These are phyloP conservation scores for Croton laevigatus DNA, from an alignment of 441 rosid species.

Conservation along the genomic window DNA sequence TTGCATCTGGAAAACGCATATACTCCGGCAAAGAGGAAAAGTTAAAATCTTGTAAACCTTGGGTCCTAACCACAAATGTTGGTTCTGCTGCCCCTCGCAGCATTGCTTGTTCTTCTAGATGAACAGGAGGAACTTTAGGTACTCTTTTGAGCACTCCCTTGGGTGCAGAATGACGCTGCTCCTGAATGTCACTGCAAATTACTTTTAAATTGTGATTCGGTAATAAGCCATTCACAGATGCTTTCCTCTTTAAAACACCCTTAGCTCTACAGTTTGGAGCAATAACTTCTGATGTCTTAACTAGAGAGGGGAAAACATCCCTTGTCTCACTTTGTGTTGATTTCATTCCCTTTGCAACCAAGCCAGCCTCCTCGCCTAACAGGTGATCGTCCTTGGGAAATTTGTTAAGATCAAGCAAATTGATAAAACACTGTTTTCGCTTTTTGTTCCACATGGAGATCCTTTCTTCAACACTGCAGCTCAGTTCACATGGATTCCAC, in stretches of 20 bases:
- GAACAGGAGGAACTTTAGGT: conserved; percentile 39
- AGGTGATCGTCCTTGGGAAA: conserved; percentile 43
- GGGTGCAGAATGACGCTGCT: conserved; percentile 35
- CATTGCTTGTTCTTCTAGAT: conserved; percentile 27
- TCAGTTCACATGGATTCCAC: conserved; percentile 42
- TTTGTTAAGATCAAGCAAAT: conserved; percentile 55
- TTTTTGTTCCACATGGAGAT: conserved; percentile 44
- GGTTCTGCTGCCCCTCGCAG: conserved; percentile 31
- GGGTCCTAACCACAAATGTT: conserved; percentile 25
- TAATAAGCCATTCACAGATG: conserved; percentile 26
- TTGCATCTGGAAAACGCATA: conserved; percentile 27
- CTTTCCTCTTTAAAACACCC: conserved; percentile 43
- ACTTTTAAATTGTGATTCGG: conserved; percentile 28
- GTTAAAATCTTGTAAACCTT: conserved; percentile 27
- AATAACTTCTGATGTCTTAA: conserved; percentile 26
- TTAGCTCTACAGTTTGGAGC: conserved; percentile 32
- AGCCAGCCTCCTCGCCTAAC: conserved; percentile 31
- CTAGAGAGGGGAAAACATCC: conserved; percentile 18
- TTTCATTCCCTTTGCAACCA: conserved; percentile 30
- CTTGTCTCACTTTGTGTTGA: conserved; percentile 28
- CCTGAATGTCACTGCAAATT: conserved; percentile 19
- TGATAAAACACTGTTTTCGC: conserved; percentile 32
- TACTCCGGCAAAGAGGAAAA: conserved; percentile 29
- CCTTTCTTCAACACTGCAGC: conserved; percentile 33
- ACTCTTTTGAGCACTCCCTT: conserved; percentile 59